phyloP scores from a whole-genome alignment of 192 early-diverging fungal genomes.

The Phycomyces blakesleeanus region DNA sequence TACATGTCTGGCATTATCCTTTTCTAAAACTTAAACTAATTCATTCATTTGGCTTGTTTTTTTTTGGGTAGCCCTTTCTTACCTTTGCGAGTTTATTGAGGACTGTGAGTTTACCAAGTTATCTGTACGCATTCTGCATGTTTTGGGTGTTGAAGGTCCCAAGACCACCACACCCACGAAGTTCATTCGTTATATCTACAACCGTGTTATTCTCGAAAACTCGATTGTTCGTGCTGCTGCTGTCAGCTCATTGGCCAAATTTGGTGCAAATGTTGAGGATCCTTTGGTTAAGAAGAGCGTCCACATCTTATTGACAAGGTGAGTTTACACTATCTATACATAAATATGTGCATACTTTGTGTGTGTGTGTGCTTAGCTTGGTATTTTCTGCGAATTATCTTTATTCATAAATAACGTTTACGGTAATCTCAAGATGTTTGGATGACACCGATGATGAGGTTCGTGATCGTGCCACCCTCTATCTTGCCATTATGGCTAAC shows the following conservation, averaged over 20 bases:
- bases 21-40: too few relatives aligned
- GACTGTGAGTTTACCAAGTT: constrained; percentile 99
- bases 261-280: constrained; percentile 82
- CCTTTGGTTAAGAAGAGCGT: constrained; percentile 66
- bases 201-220: constrained; percentile 96
- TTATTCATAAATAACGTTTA: not conserved
- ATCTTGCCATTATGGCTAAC: constrained; percentile 73
- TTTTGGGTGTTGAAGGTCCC: constrained; percentile 93
- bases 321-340: constrained; percentile 10
- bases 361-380: too few relatives aligned
- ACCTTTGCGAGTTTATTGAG: constrained; percentile 99
- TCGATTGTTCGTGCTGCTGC: constrained; percentile 94
- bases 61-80: constrained; percentile 67
- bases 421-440: constrained; percentile 65
- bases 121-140: constrained; percentile 93
- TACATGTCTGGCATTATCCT: too few relatives aligned
- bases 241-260: constrained; percentile 91
- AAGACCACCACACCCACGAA: constrained; percentile 86
- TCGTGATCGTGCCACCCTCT: constrained; percentile 91
- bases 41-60: not conserved
- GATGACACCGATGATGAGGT: constrained; percentile 99
- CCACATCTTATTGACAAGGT: constrained; percentile 77
- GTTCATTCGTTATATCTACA: constrained; percentile 99
- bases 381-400: too few relatives aligned
- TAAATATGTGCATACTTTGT: too few relatives aligned